Conservation (phyloP, 2,329 filamentous ascomycete genomes). For the Ophiostoma fasciatum region DNA sequence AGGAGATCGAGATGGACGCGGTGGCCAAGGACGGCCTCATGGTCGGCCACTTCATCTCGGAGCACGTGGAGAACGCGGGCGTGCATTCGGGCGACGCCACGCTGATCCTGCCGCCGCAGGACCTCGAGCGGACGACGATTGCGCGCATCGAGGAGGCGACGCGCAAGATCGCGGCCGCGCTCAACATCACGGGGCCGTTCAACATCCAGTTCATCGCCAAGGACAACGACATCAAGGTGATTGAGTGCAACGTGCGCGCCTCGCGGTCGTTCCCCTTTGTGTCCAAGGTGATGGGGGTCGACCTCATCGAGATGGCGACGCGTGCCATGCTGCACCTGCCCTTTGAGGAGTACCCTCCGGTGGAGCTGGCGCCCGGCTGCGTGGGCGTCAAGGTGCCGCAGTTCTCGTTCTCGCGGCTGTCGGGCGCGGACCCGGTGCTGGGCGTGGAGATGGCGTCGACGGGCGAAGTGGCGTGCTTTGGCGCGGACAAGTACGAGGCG, state of each 20-base stretch:
- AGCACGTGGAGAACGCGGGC: constrained; percentile 97
- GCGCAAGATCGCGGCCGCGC: constrained; percentile 80
- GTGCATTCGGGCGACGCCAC: constrained; percentile 98
- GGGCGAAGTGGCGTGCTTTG: constrained; percentile 94
- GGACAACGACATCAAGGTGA: constrained; percentile 99
- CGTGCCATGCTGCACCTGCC: constrained; percentile 86
- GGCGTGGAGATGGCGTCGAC: constrained; percentile 99
- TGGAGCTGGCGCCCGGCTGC: constrained; percentile 61
- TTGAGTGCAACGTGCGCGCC: constrained; percentile 95
- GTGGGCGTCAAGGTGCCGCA: constrained; percentile 97
- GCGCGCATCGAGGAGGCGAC: constrained; percentile 87
- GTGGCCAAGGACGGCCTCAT: constrained; percentile 82
- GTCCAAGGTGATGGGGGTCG: constrained; percentile 95
- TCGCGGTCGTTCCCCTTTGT: constrained; percentile 97
- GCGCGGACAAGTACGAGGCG: constrained; percentile 89
- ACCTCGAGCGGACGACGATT: constrained; percentile 79
- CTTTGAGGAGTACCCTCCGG: constrained; percentile 66
- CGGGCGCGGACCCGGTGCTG: constrained; percentile 87
- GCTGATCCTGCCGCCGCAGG: constrained; percentile 85
- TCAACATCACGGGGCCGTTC: constrained; percentile 92
- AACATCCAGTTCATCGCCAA: constrained; percentile 99
- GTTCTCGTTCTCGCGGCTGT: constrained; percentile 96
- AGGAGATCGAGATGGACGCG: constrained; percentile 99
- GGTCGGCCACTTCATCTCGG: constrained; percentile 91
- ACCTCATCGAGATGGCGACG: constrained; percentile 96